These are phyloP conservation scores for Aspergillus udagawae DNA, from an alignment of 2,329 filamentous ascomycete species.

Conservation along the genomic window DNA sequence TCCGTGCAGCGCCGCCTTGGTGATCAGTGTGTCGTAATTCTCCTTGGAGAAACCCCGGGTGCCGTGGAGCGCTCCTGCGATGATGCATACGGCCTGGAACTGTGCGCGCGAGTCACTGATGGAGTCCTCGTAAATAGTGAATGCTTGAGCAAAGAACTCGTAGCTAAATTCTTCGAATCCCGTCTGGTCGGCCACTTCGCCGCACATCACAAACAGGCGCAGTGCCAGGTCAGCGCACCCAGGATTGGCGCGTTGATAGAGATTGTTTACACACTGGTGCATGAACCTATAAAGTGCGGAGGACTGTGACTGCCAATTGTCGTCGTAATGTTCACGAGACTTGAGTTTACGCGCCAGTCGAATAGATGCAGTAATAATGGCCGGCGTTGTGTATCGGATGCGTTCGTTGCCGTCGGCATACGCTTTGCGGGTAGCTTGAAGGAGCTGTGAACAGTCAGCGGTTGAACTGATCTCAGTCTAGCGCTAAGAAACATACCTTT, in stretches of 20 bases:
- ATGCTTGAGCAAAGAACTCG: conserved; percentile 97
- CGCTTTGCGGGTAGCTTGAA: conserved; percentile 82
- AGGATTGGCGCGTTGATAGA: conserved; percentile 80
- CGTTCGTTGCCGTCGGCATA: conserved; percentile 91
- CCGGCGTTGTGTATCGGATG: conserved; percentile 91
- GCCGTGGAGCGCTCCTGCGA: conserved; percentile 83
- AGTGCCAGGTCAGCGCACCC: conserved; percentile 83
- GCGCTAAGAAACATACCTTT: conserved; percentile 49
- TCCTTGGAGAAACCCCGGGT: conserved; percentile 90
- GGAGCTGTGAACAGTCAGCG: conserved; percentile 49
- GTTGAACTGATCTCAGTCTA: conserved; percentile 1
- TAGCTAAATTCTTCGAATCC: conserved; percentile 95
- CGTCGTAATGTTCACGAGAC: conserved; percentile 78
- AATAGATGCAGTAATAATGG: conserved; percentile 82
- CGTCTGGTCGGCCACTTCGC: conserved; percentile 86
- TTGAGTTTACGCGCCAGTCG: conserved; percentile 89
- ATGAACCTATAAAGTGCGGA: conserved; percentile 93
- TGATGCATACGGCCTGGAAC: conserved; percentile 95
- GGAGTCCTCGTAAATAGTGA: conserved; percentile 95
- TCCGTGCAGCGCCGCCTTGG: conserved; percentile 92
- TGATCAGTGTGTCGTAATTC: conserved; percentile 98
- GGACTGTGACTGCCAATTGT: conserved; percentile 68
- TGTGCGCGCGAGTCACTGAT: conserved; percentile 94
- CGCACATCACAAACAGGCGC: conserved; percentile 84
- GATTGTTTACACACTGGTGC: conserved; percentile 77